Base-by-base conservation (phyloP, 345 rosid species). In the Lepidium aucheri region DNA sequence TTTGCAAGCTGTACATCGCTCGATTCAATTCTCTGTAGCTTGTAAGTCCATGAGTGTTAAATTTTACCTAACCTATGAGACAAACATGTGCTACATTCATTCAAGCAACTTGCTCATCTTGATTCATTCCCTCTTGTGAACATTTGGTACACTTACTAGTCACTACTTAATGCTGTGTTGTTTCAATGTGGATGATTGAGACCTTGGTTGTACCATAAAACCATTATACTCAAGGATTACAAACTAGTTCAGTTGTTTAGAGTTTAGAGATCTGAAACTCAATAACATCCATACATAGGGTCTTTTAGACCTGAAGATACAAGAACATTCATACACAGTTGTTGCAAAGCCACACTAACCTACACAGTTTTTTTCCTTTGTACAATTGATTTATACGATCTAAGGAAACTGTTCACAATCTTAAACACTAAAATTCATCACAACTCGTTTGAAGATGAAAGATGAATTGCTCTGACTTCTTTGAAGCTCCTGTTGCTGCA, bases 1-100 rank as follows among this genome's bases (percentile, higher is more conserved):
- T 43, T 34, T 26, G 67, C 68, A 60, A 73, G 63, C 53, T 67
- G 77, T 67, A 68, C 47, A 67, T 59, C 44, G 60, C 68, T 12
- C 52, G n/a, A 60, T 52, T 60, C 58, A 66, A 35, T 17, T 45
- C 22, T 10, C 36, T 60, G 64, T 60, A 60, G 73, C 52, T 53
- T 63, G 58, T 72, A 60, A 62, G 73, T 67, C 77, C 68, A 60
- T 32, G 59, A 53, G 8, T 53, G n/a, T 7, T 45, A 52, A 53
- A 52, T 20, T 74, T 3, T 67, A 52, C 44, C 69, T 54, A 60
- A 74, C 63, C 33, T 56, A 43, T 38, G 68, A 44, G 68, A 74
- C 55, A 73, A 59, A 59, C 67, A 34, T 45, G 53, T 60, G 68
- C 62, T 59, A 2, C 42, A 28, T 43, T 6, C n/a, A 59, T 51